These are phyloP conservation scores for Chenopodium album DNA, from an alignment of 148 eudicot species.

Conservation along the genomic window DNA sequence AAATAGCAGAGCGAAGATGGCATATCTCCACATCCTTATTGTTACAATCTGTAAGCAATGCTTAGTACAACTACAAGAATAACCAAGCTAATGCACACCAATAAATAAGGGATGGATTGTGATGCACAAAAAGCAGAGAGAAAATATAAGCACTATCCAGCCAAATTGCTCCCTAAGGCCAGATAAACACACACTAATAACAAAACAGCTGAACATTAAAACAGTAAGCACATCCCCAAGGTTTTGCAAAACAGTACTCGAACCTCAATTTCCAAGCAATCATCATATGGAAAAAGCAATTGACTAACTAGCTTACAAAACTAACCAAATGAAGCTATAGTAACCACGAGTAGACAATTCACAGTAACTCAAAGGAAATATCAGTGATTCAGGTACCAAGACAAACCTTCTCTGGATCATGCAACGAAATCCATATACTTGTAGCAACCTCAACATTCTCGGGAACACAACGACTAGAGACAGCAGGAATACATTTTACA, in stretches of 20 bases:
- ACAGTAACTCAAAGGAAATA: neutral
- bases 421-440: conserved; percentile 89
- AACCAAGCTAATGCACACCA: neutral
- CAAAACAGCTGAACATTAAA: neutral
- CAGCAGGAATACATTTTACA: conserved; percentile 89
- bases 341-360: neutral
- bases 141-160: neutral
- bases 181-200: neutral
- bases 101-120: neutral
- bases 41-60: neutral
- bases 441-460: conserved; percentile 84
- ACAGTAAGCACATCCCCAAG: neutral
- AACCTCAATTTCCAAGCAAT: neutral
- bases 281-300: neutral
- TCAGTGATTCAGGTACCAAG: neutral
- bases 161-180: neutral
- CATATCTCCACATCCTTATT: no score
- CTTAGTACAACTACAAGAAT: neutral
- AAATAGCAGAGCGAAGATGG: neutral
- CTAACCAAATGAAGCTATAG: neutral
- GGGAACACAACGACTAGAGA: conserved; percentile 71
- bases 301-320: no score
- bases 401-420: conserved; percentile 91
- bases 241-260: neutral
- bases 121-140: neutral